Base-by-base conservation (phyloP, 2,329 filamentous ascomycete genomes). In the Clarireedia sp. region DNA sequence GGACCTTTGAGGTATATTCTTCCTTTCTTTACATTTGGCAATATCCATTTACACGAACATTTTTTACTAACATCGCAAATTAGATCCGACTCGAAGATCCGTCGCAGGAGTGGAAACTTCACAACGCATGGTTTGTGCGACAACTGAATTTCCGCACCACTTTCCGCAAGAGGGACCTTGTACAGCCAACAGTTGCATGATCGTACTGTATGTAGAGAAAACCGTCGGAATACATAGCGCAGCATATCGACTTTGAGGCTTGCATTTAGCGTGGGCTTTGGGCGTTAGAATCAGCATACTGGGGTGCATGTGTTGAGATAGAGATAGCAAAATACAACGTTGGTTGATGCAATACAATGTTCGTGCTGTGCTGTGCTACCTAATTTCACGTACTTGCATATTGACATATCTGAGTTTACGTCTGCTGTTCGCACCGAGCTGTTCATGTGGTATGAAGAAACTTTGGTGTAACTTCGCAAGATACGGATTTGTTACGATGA, bases 41-140 rank as follows among this genome's bases (percentile, higher is more conserved):
- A 21, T 17, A n/a, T 2, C 3, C 14, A 9, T 2, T 3, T 16
- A 12, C 43, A 14, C 21, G 21, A 19, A 14, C 9, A 48, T 3
- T 1, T 14, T 33, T 33, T 36, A 24, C 26, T 37, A n/a, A 33
- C 23, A 24, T 24, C 17, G 5, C 1, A n/a, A 7, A 43, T 52
- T 57, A 83, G 80, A 75, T 83, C 43, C 62, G 72, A 24, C 78
- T 83, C 51, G 72, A 77, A 52, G 74, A 82, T 63, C 78, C 79
- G 0, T 69, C 64, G 16, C 74, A 75, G 56, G 80, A 83, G 60
- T 83, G 81, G 80, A 74, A 75, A 62, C 68, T 81, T 19, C 74
- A 79, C 48, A 83, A 84, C 60, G 78, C 80, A 3, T 84, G 81
- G 81, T 83, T 84, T 57, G 78, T 83, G 50, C 80, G 82, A 68